Conservation (phyloP, 2,329 filamentous ascomycete genomes). For the Fusarium pseudograminearum region DNA sequence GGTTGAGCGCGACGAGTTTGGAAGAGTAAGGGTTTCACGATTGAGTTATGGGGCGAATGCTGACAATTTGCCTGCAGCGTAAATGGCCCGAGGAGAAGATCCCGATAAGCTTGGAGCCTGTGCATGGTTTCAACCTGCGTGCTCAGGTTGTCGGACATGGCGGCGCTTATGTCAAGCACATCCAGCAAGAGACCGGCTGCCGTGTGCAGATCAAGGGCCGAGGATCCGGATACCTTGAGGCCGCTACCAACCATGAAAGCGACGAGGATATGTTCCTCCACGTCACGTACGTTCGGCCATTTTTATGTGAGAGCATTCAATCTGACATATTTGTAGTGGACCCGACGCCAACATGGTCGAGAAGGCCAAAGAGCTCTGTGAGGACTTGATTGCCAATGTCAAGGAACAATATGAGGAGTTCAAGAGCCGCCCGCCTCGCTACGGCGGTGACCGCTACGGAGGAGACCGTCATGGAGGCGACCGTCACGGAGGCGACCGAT, state of each 20-base stretch:
- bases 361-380: constrained; percentile 87
- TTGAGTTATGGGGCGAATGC: constrained; percentile 8
- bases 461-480: constrained; percentile 58
- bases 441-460: constrained; percentile 56
- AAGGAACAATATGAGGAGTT: constrained; percentile 90
- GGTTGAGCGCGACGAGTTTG: constrained; percentile 90
- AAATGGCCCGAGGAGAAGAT: constrained; percentile 99
- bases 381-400: constrained; percentile 88
- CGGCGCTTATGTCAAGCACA: constrained; percentile 97
- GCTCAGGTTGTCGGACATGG: constrained; percentile 96
- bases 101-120: constrained; percentile 87
- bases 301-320: not conserved
- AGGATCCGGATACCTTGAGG: constrained; percentile 93
- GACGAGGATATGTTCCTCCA: constrained; percentile 98
- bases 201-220: constrained; percentile 98
- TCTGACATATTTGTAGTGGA: constrained; percentile 69
- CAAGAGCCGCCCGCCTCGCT: constrained; percentile 82
- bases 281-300: constrained; percentile 75
- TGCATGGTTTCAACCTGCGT: constrained; percentile 94
- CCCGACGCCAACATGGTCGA: constrained; percentile 89
- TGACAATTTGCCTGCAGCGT: constrained; percentile 67
- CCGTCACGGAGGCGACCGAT: constrained; percentile 61
- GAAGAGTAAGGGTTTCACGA: constrained; percentile 73
- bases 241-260: constrained; percentile 87
- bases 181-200: constrained; percentile 94